Percentiles rank a stretch among this genome's conserved stretches.
Conservation (phyloP, 495 filamentous ascomycete species). For the Penicillium canescens region DNA sequence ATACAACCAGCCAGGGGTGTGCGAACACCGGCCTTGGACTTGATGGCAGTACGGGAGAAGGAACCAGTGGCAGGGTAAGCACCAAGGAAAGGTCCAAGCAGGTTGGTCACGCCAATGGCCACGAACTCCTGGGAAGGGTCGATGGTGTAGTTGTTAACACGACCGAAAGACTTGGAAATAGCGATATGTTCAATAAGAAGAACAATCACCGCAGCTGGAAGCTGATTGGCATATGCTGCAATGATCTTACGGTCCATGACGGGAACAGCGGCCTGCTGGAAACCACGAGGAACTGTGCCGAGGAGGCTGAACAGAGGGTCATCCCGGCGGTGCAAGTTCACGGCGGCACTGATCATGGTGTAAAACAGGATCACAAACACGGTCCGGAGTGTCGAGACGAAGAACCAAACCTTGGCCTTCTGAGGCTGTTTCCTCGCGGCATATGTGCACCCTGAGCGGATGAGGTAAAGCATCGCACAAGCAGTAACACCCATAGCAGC, state of each 20-base stretch:
- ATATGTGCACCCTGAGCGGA: constrained; percentile 68
- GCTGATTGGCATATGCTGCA: constrained; percentile 56
- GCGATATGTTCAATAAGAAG: constrained; percentile 94
- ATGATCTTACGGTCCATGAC: constrained; percentile 64
- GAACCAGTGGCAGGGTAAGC: constrained; percentile 95
- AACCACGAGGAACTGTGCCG: constrained; percentile 76
- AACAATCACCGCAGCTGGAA: constrained; percentile 87
- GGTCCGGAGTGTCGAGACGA: constrained; percentile 82
- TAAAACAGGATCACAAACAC: constrained; percentile 93
- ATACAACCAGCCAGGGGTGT: constrained; percentile 92
- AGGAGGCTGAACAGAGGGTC: constrained; percentile 65
- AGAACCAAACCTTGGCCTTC: constrained; percentile 80
- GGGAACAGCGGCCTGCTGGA: constrained; percentile 79
- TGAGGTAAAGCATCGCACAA: constrained; percentile 77
- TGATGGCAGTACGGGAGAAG: constrained; percentile 96
- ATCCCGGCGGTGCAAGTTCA: constrained; percentile 60
- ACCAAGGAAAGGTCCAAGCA: constrained; percentile 91
- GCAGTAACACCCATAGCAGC: constrained; percentile 90
- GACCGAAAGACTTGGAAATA: constrained; percentile 97
- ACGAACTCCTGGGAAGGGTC: constrained; percentile 96
- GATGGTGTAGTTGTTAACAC: constrained; percentile 98
- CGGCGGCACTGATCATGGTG: constrained; percentile 86
- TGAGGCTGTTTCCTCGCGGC: constrained; percentile 67
- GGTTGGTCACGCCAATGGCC: constrained; percentile 88
- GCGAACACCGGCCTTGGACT: constrained; percentile 94